A percentile compares a stretch with the other conserved stretches of the same genome.
These are phyloP conservation scores for Polyporus tsugae DNA, from an alignment of 1,284 basidiomycete species.

Conservation along the genomic window DNA sequence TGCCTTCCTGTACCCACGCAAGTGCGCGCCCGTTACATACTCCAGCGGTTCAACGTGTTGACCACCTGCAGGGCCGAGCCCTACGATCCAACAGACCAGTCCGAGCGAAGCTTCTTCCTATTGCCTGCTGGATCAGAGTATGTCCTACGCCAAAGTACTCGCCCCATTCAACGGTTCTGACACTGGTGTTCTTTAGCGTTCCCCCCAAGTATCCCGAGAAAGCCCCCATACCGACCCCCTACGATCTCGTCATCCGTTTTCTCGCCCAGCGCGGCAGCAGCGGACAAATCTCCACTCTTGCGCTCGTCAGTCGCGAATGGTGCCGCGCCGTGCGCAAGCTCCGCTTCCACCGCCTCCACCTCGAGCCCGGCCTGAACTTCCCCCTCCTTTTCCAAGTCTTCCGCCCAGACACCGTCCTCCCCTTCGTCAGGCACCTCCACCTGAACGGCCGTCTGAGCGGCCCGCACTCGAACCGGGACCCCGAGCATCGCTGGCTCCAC, in stretches of 20 bases:
- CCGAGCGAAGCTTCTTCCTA: slow-evolving; percentile 16
- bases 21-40: slow-evolving; percentile 7
- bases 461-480: background rate
- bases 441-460: slow-evolving; percentile 12
- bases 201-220: slow-evolving; percentile 17
- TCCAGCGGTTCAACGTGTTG: background rate
- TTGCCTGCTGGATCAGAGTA: slow-evolving; percentile 12
- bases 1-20: slow-evolving; percentile 14
- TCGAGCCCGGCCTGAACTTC: slow-evolving; percentile 5
- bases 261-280: background rate
- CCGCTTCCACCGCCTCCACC: slow-evolving; percentile 9
- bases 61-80: background rate
- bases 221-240: background rate
- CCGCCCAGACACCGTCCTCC: slow-evolving; percentile 13
- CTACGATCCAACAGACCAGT: background rate
- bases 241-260: slow-evolving; percentile 2
- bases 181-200: slow-evolving; percentile 8
- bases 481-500: slow-evolving; percentile 13
- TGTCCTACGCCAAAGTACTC: background rate
- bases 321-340: slow-evolving; percentile 16
- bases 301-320: slow-evolving; percentile 13
- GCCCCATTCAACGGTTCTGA: background rate
- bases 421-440: slow-evolving; percentile 16
- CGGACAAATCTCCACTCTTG: slow-evolving; percentile 1
- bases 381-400: slow-evolving; percentile 6